phyloP scores from a whole-genome alignment of 148 eudicot species.

The Bassia scoparia region DNA sequence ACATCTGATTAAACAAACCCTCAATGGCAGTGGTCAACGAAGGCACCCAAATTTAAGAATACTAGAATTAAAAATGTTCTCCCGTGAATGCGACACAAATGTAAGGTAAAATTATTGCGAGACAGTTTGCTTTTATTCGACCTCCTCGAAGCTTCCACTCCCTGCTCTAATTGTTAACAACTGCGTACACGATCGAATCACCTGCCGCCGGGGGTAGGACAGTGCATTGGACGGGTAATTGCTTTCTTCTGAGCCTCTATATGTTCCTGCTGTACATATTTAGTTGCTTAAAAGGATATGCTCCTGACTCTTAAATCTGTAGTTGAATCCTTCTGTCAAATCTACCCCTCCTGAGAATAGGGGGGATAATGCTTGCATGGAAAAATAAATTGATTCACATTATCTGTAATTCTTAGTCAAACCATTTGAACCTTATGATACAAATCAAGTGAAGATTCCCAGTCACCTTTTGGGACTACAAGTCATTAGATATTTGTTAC shows the following conservation, averaged over 20 bases:
- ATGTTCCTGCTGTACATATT: neutral
- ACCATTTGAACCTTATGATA: too few species aligned
- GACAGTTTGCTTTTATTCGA: constrained; percentile 83
- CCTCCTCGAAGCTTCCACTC: constrained; percentile 97
- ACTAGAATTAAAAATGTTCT: constrained; percentile 59
- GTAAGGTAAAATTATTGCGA: constrained; percentile 92
- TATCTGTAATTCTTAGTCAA: neutral
- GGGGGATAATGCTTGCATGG: neutral
- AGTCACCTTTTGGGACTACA: too few species aligned
- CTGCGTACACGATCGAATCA: constrained; percentile 93
- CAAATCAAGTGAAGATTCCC: too few species aligned
- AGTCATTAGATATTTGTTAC: too few species aligned
- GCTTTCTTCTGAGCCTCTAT: neutral
- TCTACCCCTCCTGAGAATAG: neutral
- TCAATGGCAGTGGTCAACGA: constrained; percentile 91
- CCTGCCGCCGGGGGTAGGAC: constrained; percentile 99
- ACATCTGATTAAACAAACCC: constrained; percentile 46
- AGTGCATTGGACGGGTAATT: constrained; percentile 92
- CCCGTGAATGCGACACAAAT: constrained; percentile 62
- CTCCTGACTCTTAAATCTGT: neutral
- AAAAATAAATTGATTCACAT: neutral
- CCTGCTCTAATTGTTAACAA: constrained; percentile 99
- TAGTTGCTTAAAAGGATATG: too few species aligned
- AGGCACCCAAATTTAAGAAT: constrained; percentile 65
- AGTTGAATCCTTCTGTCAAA: neutral